phyloP scores from a whole-genome alignment of 2,329 filamentous ascomycete species.

The Diplodia seriata region DNA sequence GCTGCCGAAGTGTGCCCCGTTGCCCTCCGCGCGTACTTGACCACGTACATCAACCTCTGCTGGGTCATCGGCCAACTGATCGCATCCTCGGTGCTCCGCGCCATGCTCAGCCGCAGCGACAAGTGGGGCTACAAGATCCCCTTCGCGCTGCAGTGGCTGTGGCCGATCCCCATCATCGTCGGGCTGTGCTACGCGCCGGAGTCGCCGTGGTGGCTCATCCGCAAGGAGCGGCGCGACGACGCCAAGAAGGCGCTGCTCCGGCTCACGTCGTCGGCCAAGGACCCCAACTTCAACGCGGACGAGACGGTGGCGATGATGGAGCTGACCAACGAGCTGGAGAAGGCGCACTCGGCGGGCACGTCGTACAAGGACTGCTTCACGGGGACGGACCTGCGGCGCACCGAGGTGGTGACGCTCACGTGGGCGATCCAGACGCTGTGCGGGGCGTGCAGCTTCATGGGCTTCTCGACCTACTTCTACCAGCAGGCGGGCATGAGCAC shows the following conservation, averaged over 20 bases:
- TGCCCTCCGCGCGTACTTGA: constrained; percentile 62
- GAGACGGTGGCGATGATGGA: constrained; percentile 85
- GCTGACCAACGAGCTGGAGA: constrained; percentile 83
- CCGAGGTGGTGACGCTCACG: constrained; percentile 67
- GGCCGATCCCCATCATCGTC: constrained; percentile 70
- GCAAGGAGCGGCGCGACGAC: constrained; percentile 66
- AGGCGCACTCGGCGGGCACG: constrained; percentile 71
- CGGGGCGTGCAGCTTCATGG: constrained; percentile 51
- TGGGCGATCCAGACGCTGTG: constrained; percentile 55
- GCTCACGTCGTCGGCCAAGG: constrained; percentile 60
- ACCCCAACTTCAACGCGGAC: constrained; percentile 56
- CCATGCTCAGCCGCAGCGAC: constrained; percentile 67
- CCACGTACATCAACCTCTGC: constrained; percentile 75
- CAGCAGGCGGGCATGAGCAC: constrained; percentile 54
- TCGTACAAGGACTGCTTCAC: constrained; percentile 82
- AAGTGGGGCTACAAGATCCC: constrained; percentile 71
- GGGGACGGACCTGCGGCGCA: constrained; percentile 76
- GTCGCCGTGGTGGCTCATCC: constrained; percentile 75
- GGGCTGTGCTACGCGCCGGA: constrained; percentile 72
- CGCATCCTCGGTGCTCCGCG: constrained; percentile 72
- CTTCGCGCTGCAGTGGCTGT: constrained; percentile 77
- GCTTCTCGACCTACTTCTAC: constrained; percentile 57
- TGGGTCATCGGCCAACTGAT: constrained; percentile 78
- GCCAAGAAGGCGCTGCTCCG: constrained; percentile 70
- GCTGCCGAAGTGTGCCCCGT: constrained; percentile 70